phyloP scores from a whole-genome alignment of 2,329 filamentous ascomycete species.

The Ophiocordyceps camponoti-leonardi region DNA sequence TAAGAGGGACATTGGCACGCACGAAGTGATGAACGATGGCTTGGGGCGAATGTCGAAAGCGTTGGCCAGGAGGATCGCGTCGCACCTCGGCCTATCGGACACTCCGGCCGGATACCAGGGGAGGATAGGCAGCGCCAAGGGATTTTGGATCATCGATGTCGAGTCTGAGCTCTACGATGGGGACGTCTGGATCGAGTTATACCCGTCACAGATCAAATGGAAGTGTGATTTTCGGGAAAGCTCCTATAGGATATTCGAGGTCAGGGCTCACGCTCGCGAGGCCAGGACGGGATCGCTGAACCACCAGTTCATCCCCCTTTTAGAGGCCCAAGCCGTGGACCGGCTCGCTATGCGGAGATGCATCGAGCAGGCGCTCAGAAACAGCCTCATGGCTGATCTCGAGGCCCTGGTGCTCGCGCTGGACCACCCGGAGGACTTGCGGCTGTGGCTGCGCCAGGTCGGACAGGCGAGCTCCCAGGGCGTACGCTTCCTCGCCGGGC shows the following conservation, averaged over 20 bases:
- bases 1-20: constrained; percentile 16
- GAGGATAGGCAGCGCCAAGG: constrained; percentile 57
- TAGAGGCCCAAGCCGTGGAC: constrained; percentile 40
- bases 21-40: constrained; percentile 46
- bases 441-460: constrained; percentile 33
- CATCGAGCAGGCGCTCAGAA: constrained; percentile 30
- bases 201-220: constrained; percentile 54
- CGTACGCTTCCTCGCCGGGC: constrained; percentile 27
- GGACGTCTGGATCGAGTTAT: constrained; percentile 48
- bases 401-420: constrained; percentile 33
- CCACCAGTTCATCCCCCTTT: constrained; percentile 49
- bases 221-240: constrained; percentile 26
- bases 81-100: constrained; percentile 29
- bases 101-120: constrained; percentile 50
- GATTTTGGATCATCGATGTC: constrained; percentile 51
- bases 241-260: constrained; percentile 46
- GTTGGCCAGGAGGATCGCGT: constrained; percentile 35
- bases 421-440: constrained; percentile 28
- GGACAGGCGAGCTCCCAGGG: constrained; percentile 17
- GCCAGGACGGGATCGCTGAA: constrained; percentile 38
- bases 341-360: constrained; percentile 22
- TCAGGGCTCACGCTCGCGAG: constrained; percentile 24
- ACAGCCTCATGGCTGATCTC: constrained; percentile 34
- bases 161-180: constrained; percentile 20
- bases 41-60: constrained; percentile 46